Base-by-base conservation (phyloP, 2,329 filamentous ascomycete genomes). In the Clarireedia paspali region DNA sequence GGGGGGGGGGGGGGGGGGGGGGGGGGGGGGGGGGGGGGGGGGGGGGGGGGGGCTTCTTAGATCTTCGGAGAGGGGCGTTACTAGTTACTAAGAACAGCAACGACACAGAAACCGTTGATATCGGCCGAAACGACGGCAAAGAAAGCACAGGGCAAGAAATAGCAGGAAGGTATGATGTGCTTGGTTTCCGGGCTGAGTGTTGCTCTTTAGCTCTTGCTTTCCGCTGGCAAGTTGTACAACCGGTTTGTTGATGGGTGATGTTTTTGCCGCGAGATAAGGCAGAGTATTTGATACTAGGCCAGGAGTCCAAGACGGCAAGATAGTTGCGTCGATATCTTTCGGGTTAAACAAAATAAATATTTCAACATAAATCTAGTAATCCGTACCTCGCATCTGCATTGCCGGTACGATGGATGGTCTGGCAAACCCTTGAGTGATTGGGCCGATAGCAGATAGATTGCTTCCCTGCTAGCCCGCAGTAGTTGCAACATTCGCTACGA, bases 321-420 rank as follows among this genome's bases (percentile, higher is more conserved):
- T 30, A 30, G 27, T 30, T 30, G 20, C 4, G 27, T 30, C 27
- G 27, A 30, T 30, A 30, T 30, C 23, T 55, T 34, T 49, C 5
- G 10, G 42, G 42, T 39, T 24, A 44, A 40, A 14, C 5, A 15
- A 42, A 54, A 54, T 54, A 54, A 54, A 26, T 49, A 54, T 55
- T 55, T 55, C 44, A 57, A 51, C 47, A 56, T 60, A 45, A 49
- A 57, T 53, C 53, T 46, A 58, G 48, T 59, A 58, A 58, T 59
- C 59, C 50, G 60, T 62, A 62, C 60, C 59, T 62, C 59, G 53
- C 59, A 59, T 50, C 51, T 60, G 53, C 53, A 55, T 50, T 55
- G 53, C 53, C 53, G 53, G 53, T 45, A 34, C 17, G 53, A 59
- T 56, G 52, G 36, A 4, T 24, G 30, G 39, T 30, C 24, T 51